Base-by-base conservation (phyloP, 768 basidiomycete species). In the Hirschioporus abietinus region DNA sequence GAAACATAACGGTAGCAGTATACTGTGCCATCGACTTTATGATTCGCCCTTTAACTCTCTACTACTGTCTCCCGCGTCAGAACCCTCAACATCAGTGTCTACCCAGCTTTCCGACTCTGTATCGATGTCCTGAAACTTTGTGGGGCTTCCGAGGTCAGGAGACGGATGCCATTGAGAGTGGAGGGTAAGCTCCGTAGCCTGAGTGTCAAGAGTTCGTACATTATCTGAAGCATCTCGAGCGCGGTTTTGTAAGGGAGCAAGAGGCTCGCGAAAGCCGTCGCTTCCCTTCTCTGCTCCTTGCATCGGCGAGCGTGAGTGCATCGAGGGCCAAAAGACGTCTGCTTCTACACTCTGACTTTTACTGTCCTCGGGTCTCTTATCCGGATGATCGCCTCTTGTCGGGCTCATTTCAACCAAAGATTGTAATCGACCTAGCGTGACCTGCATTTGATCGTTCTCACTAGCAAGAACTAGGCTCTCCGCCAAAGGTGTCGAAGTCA, bases 71-170 rank as follows among this genome's bases (percentile, higher is more conserved):
- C 65, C 71, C 9, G 65, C 68, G 1, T 77, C 78, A 0, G 73
- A 74, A 9, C 67, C 74, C 27, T 79, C 80, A 57, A 72, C 74
- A 68, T 80, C 80, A 58, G 79, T 81, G 67, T 81, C 80, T 24
- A 80, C 72, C 79, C 80, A 81, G 42, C 67, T 73, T 8, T 76
- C 78, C 8, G 71, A 71, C 68, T 73, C 75, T 72, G 42, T 52
- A 52, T 52, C 42, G 42, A 52, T 52, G 12, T 52, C 42, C 42
- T 52, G 42, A 20, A 52, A 52, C 42, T 52, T 52, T 20, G 42
- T 52, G 12, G 42, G 42, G 42, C 42, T 52, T 12, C 42, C 42
- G 3, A 52, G 20, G 20, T 52, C 20, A 15, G 42, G 42, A 5
- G 42, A 12, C 12, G 42, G 12, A 20, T 52, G 42, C 42, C 42